A percentile compares a stretch with the other conserved stretches of the same genome.
Conservation (phyloP, 148 eudicot genomes). For the Drosera capensis region DNA sequence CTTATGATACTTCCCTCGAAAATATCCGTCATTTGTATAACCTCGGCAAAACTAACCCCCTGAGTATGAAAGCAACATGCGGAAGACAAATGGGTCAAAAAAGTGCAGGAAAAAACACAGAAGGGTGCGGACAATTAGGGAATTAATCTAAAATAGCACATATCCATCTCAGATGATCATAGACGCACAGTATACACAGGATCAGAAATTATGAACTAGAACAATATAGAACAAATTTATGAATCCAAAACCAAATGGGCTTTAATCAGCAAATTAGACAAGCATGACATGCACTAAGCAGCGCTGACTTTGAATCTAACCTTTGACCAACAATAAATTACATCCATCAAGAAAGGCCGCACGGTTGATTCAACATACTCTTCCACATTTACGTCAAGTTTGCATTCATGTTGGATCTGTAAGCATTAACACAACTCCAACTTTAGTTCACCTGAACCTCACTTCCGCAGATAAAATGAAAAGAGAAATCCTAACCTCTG, state of each 20-base stretch:
- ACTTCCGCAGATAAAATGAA: background rate
- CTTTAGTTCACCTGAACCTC: background rate
- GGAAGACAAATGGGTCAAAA: background rate
- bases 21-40: constrained; percentile 95
- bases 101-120: background rate
- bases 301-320: constrained; percentile 18
- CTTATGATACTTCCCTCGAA: constrained; percentile 94
- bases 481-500: constrained; percentile 46
- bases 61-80: constrained; percentile 14
- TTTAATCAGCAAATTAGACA: background rate
- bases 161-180: background rate
- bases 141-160: background rate
- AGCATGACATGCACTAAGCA: background rate
- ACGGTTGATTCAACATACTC: constrained; percentile 87
- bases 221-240: background rate
- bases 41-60: constrained; percentile 85
- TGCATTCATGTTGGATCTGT: constrained; percentile 97
- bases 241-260: background rate
- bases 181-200: background rate
- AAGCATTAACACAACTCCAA: constrained; percentile 4
- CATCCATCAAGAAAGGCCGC: constrained; percentile 95
- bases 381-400: constrained; percentile 74
- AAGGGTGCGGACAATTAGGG: too few species aligned
- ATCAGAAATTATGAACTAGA: background rate
- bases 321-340: constrained; percentile 98